Base-by-base conservation (phyloP, 371 early-diverging fungal genomes). In the Rhizopus microsporus region DNA sequence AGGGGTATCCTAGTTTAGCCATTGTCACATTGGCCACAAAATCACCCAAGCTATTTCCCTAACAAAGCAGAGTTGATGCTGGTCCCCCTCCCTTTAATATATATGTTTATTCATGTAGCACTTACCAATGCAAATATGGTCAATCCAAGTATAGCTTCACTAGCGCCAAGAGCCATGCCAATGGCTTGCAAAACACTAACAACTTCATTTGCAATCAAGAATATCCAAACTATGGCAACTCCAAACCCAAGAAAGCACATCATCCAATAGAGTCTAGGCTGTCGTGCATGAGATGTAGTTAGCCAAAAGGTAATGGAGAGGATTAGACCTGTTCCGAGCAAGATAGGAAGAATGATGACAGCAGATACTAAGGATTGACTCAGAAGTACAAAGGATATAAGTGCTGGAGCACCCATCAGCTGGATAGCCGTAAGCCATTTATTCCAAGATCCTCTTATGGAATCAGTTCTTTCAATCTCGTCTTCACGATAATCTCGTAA, bases 11-110 rank as follows among this genome's bases (percentile, higher is more conserved):
- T 84, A 90, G 82, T 49, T 70, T 82, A 1, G 93, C 91, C 62
- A 93, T 85, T 10, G 93, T 87, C 17, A 93, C 77, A 57, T 93
- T 92, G 8, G 93, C 89, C 9, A 91, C 88, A 56, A 93, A 77
- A 59, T 93, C 93, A 15, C 93, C 93, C 38, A 93, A 64, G 56
- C 89, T 89, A 62, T 92, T 91, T n/a, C 93, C 93, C 83, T 86
- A 65, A 62, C 50, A 47, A 17, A 47, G 29, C 15, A 16, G 7
- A 17, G n/a, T 46, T 7, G 44, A 23, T 17, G 13, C 6, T n/a
- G 43, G 10, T 44, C 23, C 23, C 23, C 23, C 23, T 15, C n/a
- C 10, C n/a, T 7, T 3, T 15, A 5, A 40, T 34, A 15, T 35
- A 12, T 29, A 35, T 34, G 17, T 3, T 13, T 7, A 9, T n/a